phyloP scores from a whole-genome alignment of 768 basidiomycete genomes.

The Boletus rufocinnamomeus region DNA sequence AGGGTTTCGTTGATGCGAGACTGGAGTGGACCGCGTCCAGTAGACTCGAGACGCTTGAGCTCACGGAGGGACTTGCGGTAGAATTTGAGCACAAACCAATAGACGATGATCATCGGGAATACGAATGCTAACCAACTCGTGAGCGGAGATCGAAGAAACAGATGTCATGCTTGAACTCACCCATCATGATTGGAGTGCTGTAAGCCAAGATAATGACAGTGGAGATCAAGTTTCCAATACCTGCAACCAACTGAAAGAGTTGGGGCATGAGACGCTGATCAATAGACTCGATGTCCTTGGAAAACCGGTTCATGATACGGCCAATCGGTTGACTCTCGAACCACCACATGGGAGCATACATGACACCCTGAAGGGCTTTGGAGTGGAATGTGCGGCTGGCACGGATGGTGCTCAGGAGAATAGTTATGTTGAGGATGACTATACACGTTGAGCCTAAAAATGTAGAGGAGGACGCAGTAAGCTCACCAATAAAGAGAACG shows the following conservation, averaged over 20 bases:
- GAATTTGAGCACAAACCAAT: constrained; percentile 45
- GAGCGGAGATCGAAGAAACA: constrained; percentile 20
- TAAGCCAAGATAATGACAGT: constrained; percentile 27
- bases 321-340: constrained; percentile 41
- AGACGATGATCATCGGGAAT: constrained; percentile 33
- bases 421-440: constrained; percentile 30
- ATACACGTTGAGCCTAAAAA: constrained; percentile 3
- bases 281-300: constrained; percentile 43
- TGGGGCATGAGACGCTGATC: constrained; percentile 40
- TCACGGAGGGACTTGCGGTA: constrained; percentile 51
- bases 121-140: constrained; percentile 22
- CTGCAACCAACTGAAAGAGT: constrained; percentile 29
- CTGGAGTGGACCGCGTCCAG: constrained; percentile 50
- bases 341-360: constrained; percentile 32
- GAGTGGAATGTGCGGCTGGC: constrained; percentile 33
- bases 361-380: constrained; percentile 24
- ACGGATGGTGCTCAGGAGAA: constrained; percentile 30
- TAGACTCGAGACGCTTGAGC: constrained; percentile 47
- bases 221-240: constrained; percentile 27
- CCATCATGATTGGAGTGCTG: constrained; percentile 35
- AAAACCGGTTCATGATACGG: constrained; percentile 50
- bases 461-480: not conserved
- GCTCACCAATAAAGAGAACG: constrained; percentile 23
- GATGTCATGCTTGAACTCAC: constrained; percentile 34
- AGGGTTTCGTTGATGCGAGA: constrained; percentile 54